Evolutionary conservation across 2,329 filamentous ascomycete species (phyloP), one percentile per base, ranked within the genome.

Genomic region (Scortechinia acanthostroma): DNA sequence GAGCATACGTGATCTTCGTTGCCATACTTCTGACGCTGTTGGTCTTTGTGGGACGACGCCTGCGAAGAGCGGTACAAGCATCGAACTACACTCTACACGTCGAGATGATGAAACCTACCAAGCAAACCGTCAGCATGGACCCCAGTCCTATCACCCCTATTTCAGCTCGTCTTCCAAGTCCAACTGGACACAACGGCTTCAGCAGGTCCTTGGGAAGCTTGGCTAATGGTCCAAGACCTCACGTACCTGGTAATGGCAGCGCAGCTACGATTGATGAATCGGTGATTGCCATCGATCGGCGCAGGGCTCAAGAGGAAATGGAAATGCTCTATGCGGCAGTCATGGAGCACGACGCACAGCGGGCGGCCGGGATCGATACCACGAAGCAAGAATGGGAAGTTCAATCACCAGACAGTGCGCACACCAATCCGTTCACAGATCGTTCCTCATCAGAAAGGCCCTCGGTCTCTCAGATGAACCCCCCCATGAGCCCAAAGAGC

Each of bases 321-420:
- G 35, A 40, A 19, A 40, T 40, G 35, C 35, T 40, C 10, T 40
- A 40, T 19, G 35, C 35, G 6, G 35, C 35, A 10, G 35, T 40
- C 6, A 40, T 40, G 35, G 35, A 40, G 35, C 17, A 40, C 6
- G 35, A 40, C 20, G 35, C 6, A 40, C 35, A 40, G 35, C 14
- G 20, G 35, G 25, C 25, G 10, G 25, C 25, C n/a, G 25, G 25
- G 10, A 10, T 30, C 10, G n/a, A 30, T n/a, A 30, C n/a, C n/a
- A 10, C 25, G 10, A 10, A 10, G 10, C n/a, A n/a, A n/a, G n/a
- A n/a, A n/a, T n/a, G n/a, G n/a, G 25, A 30, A 30, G 10, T 30
- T 10, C 35, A 40, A 10, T 40, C 35, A 13, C 35, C 10, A 19
- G 35, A 40, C 10, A 40, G 35, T 19, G 10, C 6, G 20, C 6